Evolutionary conservation across 805 yeast genomes (phyloP), one percentile per base, ranked within the genome.

Genomic region (Teunomyces stri): DNA sequence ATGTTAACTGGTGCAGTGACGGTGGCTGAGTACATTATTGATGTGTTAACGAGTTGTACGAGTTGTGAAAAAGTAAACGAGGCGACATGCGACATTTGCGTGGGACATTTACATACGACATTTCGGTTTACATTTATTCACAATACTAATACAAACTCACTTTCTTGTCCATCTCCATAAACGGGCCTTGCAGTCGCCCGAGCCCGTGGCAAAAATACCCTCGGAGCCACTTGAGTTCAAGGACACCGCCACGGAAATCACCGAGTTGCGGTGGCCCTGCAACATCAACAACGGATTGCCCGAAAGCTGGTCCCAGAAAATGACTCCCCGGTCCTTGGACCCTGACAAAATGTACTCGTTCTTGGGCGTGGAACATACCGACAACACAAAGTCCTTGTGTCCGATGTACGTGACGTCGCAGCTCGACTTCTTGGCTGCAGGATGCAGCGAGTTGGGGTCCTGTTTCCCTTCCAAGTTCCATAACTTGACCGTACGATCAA

Each of bases 1-100:
- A 92, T 92, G 68, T 92, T 92, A 45, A 92, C 99, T 12, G 99
- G 99, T 2, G 99, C 98, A 37, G 97, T 89, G 42, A 87, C 84
- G 4, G 96, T 82, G 7, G 96, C 94, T 40, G 81, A 68, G 66
- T 80, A 79, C 33, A 87, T 43, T 29, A 13, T n/a, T 42, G 44
- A 37, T 42, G 29, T 6, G 28, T 15, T 15, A 5, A 11, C 21
- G 37, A 18, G 16, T 42, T 25, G 22, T 7, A 42, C 44, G 35
- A 18, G 12, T 25, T 6, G 12, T 22, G n/a, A 39, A 22, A 21
- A 21, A 6, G 25, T 21, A 31, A 6, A 6, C 9, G 12, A 13
- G 2, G 33, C 9, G 34, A 31, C 16, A 36, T 36, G 9, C 12
- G 13, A 5, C n/a, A 12, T 7, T 1, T n/a, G 9, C 9, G 6